phyloP scores from a whole-genome alignment of 768 basidiomycete genomes.

The Hemileccinum impolitum region DNA sequence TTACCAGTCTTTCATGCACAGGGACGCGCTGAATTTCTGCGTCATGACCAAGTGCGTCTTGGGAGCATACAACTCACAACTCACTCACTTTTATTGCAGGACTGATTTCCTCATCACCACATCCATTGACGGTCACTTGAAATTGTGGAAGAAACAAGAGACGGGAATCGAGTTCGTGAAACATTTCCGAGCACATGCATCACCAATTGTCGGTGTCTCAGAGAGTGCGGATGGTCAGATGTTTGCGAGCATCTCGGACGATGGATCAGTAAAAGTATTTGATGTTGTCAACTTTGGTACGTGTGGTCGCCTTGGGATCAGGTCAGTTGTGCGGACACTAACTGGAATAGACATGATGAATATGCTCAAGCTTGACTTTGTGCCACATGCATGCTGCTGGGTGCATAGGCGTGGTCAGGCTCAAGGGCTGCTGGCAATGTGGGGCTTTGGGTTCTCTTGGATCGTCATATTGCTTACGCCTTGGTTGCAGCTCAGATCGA shows the following conservation, averaged over 20 bases:
- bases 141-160: slow-evolving; percentile 99
- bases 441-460: slow-evolving; percentile 30
- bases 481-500: slow-evolving; percentile 66
- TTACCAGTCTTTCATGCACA: slow-evolving; percentile 97
- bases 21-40: slow-evolving; percentile 85
- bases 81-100: slow-evolving; percentile 40
- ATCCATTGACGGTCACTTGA: slow-evolving; percentile 91
- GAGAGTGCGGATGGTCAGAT: slow-evolving; percentile 90
- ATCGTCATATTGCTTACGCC: slow-evolving; percentile 12
- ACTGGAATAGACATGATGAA: slow-evolving; percentile 88
- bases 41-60: slow-evolving; percentile 77
- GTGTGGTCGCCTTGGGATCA: slow-evolving; percentile 26
- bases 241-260: slow-evolving; percentile 89
- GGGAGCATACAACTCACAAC: too few species aligned
- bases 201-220: slow-evolving; percentile 73
- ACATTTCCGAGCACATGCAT: slow-evolving; percentile 90
- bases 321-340: background rate
- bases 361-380: slow-evolving; percentile 86
- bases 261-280: slow-evolving; percentile 91
- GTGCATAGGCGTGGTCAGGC: slow-evolving; percentile 88
- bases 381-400: slow-evolving; percentile 91
- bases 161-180: slow-evolving; percentile 97
- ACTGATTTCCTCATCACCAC: slow-evolving; percentile 94
- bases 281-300: slow-evolving; percentile 97
- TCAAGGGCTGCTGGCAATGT: slow-evolving; percentile 87